Conservation (phyloP, 208 protist genomes). For the Crithidia mellificae region DNA sequence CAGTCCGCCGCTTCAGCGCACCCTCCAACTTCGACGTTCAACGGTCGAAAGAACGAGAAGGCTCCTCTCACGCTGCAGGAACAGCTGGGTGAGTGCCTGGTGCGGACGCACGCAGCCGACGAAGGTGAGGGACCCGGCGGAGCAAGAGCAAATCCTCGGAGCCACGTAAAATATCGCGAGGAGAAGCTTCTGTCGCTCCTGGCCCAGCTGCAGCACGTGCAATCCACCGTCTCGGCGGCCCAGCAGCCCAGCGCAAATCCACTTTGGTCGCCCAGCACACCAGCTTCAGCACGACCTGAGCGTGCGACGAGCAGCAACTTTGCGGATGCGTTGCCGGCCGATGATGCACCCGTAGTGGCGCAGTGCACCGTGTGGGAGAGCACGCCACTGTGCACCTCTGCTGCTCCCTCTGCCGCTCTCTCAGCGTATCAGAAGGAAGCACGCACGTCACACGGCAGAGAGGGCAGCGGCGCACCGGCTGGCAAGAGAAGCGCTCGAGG, state of each 20-base stretch:
- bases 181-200: not conserved
- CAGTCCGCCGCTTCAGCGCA: not conserved
- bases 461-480: no score
- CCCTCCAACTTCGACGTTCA: not conserved
- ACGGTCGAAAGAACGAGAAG: not conserved
- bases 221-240: not conserved
- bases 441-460: no score
- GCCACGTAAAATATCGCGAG: no score
- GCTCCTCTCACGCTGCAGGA: not conserved
- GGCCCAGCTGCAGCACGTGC: slow-evolving; percentile 1
- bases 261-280: not conserved
- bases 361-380: slow-evolving; percentile 28
- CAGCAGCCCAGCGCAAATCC: not conserved
- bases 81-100: not conserved
- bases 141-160: not conserved
- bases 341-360: not conserved
- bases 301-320: not conserved
- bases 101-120: not conserved
- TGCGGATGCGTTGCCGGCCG: no score
- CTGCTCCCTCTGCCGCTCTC: not conserved
- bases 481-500: no score
- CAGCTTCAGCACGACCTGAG: not conserved
- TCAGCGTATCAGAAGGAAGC: not conserved
- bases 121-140: not conserved
- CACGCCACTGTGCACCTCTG: not conserved